A percentile compares a stretch with the other conserved stretches of the same genome.
Evolutionary conservation across 140 eudicot species (phyloP).

Genomic region (Flaveria floridana): DNA sequence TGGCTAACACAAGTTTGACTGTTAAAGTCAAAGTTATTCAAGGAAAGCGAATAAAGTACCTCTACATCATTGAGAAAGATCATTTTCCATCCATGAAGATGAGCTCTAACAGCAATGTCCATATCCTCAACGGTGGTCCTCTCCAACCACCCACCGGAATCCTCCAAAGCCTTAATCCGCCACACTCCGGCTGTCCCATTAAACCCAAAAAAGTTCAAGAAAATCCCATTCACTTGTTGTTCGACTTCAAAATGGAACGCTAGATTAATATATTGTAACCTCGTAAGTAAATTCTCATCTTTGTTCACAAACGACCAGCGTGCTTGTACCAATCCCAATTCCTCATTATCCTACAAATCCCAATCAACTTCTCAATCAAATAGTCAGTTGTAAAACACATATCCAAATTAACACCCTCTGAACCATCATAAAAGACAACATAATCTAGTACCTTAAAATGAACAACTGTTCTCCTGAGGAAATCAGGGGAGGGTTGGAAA

Average conservation of each 20-base stretch:
- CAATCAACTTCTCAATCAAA: not conserved
- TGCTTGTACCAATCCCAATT: constrained; percentile 50
- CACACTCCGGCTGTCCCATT: constrained; percentile 66
- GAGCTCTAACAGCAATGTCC: constrained; percentile 62
- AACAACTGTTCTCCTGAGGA: constrained; percentile 66
- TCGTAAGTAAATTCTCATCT: constrained; percentile 53
- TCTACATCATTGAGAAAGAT: constrained; percentile 53
- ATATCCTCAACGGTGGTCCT: constrained; percentile 62
- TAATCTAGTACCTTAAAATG: constrained; percentile 70
- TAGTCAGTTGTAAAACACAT: not conserved
- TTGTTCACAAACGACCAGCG: constrained; percentile 60
- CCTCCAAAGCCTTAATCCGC: constrained; percentile 57
- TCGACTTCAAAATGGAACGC: constrained; percentile 58
- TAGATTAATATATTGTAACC: constrained; percentile 52
- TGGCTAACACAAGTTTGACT: no score
- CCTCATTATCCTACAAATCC: constrained; percentile 43
- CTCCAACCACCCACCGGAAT: constrained; percentile 57
- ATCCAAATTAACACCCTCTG: not conserved
- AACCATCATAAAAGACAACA: not conserved
- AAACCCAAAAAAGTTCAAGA: constrained; percentile 53
- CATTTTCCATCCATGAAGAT: constrained; percentile 59
- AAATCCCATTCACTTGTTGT: constrained; percentile 55
- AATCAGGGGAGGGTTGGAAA: constrained; percentile 77
- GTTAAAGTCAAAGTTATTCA: not conserved
- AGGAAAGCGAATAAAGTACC: constrained; percentile 21